Percentiles rank a stretch among this genome's conserved stretches.
Conservation (phyloP, 2,329 filamentous ascomycete genomes). For the Aspergillus sp. region DNA sequence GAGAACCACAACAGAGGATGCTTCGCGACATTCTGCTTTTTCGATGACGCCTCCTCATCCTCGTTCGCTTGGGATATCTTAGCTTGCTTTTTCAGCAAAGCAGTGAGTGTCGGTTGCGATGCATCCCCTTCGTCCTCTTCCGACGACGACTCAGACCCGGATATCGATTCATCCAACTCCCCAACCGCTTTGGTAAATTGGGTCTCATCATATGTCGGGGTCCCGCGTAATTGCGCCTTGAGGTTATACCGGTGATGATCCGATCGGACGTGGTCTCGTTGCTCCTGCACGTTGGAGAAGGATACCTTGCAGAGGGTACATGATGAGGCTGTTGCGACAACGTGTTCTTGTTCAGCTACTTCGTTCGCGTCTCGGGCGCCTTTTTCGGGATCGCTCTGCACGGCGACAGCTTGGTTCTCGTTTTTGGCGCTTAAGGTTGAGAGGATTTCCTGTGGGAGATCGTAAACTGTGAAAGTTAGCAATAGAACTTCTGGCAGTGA, state of each 20-base stretch:
- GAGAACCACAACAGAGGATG: slow-evolving; percentile 79
- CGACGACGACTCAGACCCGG: slow-evolving; percentile 62
- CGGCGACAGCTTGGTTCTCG: slow-evolving; percentile 28
- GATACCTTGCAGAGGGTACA: slow-evolving; percentile 72
- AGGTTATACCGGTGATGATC: slow-evolving; percentile 92
- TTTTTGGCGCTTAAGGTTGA: slow-evolving; percentile 57
- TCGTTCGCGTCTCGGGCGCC: slow-evolving; percentile 25
- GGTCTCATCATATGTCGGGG: slow-evolving; percentile 62
- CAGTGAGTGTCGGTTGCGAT: slow-evolving; percentile 53
- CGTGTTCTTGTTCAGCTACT: slow-evolving; percentile 33
- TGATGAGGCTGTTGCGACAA: slow-evolving; percentile 54
- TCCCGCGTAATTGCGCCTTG: slow-evolving; percentile 78
- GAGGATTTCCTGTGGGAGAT: slow-evolving; percentile 69
- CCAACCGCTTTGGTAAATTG: slow-evolving; percentile 85
- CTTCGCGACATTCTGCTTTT: slow-evolving; percentile 54
- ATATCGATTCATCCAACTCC: slow-evolving; percentile 88
- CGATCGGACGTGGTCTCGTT: slow-evolving; percentile 77
- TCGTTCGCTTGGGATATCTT: slow-evolving; percentile 52
- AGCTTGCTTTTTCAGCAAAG: slow-evolving; percentile 76
- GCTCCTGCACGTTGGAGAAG: slow-evolving; percentile 69
- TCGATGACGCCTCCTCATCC: slow-evolving; percentile 43
- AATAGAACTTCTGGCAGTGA: not conserved
- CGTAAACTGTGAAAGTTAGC: slow-evolving; percentile 57
- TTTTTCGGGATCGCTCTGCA: slow-evolving; percentile 17
- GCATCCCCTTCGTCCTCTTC: slow-evolving; percentile 55